Conservation (phyloP, 2,329 filamentous ascomycete genomes). For the Exophiala viscosa region DNA sequence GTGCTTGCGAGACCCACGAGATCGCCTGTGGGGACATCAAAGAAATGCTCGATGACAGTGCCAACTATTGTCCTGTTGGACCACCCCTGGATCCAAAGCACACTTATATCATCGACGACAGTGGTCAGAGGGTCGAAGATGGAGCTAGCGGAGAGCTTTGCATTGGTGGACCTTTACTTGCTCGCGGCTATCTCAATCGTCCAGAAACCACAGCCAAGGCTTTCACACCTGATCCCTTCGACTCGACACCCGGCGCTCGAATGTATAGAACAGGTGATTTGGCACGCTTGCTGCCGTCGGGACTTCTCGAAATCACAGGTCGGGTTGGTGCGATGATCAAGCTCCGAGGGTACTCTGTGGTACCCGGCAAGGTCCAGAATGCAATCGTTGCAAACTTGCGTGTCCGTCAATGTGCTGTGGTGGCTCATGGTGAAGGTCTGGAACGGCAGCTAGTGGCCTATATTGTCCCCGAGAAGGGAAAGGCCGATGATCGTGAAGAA, state of each 20-base stretch:
- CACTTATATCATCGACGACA: conserved; percentile 69
- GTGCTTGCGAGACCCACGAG: conserved; percentile 77
- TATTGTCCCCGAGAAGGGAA: conserved; percentile 64
- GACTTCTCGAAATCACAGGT: conserved; percentile 70
- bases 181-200: conserved; percentile 74
- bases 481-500: conserved; percentile 54
- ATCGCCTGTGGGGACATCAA: conserved; percentile 72
- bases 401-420: conserved; percentile 67
- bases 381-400: conserved; percentile 67
- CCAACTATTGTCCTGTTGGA: conserved; percentile 69
- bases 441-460: conserved; percentile 74
- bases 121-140: conserved; percentile 58
- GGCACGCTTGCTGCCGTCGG: conserved; percentile 63
- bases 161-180: conserved; percentile 69
- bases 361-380: conserved; percentile 72
- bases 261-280: conserved; percentile 75
- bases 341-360: conserved; percentile 72
- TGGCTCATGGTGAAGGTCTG: conserved; percentile 71
- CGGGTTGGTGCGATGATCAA: conserved; percentile 78
- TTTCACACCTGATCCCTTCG: conserved; percentile 65
- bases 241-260: conserved; percentile 55
- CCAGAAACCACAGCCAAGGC: conserved; percentile 71
- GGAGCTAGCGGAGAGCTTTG: conserved; percentile 70
- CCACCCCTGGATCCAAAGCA: conserved; percentile 64
- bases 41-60: conserved; percentile 61